Evolutionary conservation across 805 yeast species (phyloP).

Genomic region (Candida nemodendra): DNA sequence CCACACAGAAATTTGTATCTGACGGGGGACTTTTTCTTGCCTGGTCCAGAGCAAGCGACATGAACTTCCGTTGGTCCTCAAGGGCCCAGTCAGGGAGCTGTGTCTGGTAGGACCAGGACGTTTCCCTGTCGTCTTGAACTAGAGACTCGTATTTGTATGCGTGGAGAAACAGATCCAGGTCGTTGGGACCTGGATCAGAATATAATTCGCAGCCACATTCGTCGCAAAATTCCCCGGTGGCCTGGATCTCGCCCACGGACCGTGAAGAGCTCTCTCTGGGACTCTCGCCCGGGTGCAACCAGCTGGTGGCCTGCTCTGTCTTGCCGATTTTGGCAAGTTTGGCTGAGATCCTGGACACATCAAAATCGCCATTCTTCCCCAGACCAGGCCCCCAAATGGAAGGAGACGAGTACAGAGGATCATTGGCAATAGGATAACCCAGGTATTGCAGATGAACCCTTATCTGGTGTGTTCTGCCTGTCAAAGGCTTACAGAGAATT

Average conservation of each 20-base stretch:
- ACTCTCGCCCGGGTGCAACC: slow-evolving; percentile 50
- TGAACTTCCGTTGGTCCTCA: slow-evolving; percentile 52
- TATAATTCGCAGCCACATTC: slow-evolving; percentile 70
- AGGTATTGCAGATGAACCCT: slow-evolving; percentile 86
- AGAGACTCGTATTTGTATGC: slow-evolving; percentile 74
- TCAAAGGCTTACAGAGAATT: slow-evolving; percentile 79
- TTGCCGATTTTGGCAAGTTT: slow-evolving; percentile 70
- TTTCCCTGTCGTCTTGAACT: no score
- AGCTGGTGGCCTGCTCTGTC: slow-evolving; percentile 60
- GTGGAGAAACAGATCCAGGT: slow-evolving; percentile 86
- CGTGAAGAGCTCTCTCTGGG: slow-evolving; percentile 24
- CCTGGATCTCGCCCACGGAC: slow-evolving; percentile 58
- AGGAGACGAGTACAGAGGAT: slow-evolving; percentile 82
- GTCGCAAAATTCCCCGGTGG: slow-evolving; percentile 54
- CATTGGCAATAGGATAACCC: slow-evolving; percentile 91
- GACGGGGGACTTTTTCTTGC: slow-evolving; percentile 83
- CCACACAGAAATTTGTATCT: slow-evolving; percentile 89
- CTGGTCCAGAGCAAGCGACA: slow-evolving; percentile 74
- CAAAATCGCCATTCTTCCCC: slow-evolving; percentile 60
- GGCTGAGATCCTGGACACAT: slow-evolving; percentile 40
- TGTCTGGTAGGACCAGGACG: slow-evolving; percentile 70
- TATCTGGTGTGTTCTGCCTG: slow-evolving; percentile 96
- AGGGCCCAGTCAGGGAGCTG: slow-evolving; percentile 83
- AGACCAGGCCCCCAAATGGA: slow-evolving; percentile 75
- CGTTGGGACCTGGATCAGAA: slow-evolving; percentile 87